Percentiles rank a stretch among this genome's conserved stretches.
Evolutionary conservation across 2,329 filamentous ascomycete species (phyloP).

Genomic region (Daldinia sp.): DNA sequence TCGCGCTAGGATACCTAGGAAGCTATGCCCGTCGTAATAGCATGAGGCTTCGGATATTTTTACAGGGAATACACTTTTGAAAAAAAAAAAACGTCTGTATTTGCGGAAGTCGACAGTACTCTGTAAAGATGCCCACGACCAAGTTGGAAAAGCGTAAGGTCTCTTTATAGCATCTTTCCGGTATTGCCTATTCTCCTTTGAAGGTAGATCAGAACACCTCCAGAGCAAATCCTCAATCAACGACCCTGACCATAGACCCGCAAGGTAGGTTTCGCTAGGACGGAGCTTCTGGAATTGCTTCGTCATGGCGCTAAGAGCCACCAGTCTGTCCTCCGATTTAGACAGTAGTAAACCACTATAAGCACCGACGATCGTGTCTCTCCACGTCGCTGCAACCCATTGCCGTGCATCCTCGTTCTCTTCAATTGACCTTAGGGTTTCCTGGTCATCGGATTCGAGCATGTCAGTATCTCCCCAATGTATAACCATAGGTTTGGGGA

Average conservation of each 20-base stretch:
- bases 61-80: background rate
- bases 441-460: background rate
- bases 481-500: background rate
- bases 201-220: background rate
- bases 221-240: slow-evolving; percentile 13
- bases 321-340: slow-evolving; percentile 8
- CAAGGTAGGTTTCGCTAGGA: slow-evolving; percentile 4
- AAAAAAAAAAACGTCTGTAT: too few relatives aligned
- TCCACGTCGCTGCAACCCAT: background rate
- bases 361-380: background rate
- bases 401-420: background rate
- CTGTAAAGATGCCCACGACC: slow-evolving; percentile 23
- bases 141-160: slow-evolving; percentile 11
- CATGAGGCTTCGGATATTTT: background rate
- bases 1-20: background rate
- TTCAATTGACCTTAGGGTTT: background rate
- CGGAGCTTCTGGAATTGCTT: slow-evolving; percentile 16
- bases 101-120: background rate
- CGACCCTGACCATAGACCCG: slow-evolving; percentile 13
- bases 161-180: background rate
- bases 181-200: background rate
- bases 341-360: background rate
- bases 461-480: background rate
- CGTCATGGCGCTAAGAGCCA: slow-evolving; percentile 9
- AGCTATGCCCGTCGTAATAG: background rate